Conservation (phyloP, 2,329 filamentous ascomycete genomes). For the Diaporthe sp. region DNA sequence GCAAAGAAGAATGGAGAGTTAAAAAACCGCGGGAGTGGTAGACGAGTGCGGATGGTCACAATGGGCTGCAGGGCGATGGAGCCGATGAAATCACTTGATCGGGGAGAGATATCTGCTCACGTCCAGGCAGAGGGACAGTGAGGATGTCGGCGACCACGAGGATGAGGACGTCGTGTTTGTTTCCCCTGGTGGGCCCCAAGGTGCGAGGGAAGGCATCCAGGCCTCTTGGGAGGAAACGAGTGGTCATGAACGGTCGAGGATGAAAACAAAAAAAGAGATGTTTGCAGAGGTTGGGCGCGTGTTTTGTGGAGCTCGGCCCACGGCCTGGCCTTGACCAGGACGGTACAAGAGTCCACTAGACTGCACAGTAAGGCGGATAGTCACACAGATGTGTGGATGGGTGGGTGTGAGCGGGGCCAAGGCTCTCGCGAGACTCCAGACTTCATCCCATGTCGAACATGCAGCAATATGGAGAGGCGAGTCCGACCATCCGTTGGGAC, state of each 20-base stretch:
- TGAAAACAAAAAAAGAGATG: conserved; percentile 27
- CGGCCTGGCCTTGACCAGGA: background rate
- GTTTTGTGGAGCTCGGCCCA: conserved; percentile 29
- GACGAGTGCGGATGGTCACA: conserved; percentile 11
- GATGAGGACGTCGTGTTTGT: conserved; percentile 12
- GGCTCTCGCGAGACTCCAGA: conserved; percentile 20
- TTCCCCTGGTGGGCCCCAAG: conserved; percentile 17
- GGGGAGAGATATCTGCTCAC: conserved; percentile 10
- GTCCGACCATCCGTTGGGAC: conserved; percentile 28
- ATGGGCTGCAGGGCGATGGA: conserved; percentile 22
- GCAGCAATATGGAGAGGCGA: conserved; percentile 12
- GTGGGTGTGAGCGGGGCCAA: background rate
- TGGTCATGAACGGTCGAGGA: conserved; percentile 31
- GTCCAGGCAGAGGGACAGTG: background rate
- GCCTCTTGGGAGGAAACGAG: conserved; percentile 29
- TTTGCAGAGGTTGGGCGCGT: conserved; percentile 35
- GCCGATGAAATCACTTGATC: conserved; percentile 23
- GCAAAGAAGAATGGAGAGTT: conserved; percentile 25
- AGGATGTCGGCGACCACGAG: background rate
- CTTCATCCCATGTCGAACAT: conserved; percentile 31
- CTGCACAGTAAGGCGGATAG: background rate
- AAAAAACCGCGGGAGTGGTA: conserved; percentile 13
- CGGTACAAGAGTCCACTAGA: background rate
- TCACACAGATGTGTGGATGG: background rate
- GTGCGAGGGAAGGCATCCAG: conserved; percentile 24